Evolutionary conservation across 2,329 filamentous ascomycete genomes (phyloP), one percentile per base, ranked within the genome.

Genomic region (Xylariales sp.): DNA sequence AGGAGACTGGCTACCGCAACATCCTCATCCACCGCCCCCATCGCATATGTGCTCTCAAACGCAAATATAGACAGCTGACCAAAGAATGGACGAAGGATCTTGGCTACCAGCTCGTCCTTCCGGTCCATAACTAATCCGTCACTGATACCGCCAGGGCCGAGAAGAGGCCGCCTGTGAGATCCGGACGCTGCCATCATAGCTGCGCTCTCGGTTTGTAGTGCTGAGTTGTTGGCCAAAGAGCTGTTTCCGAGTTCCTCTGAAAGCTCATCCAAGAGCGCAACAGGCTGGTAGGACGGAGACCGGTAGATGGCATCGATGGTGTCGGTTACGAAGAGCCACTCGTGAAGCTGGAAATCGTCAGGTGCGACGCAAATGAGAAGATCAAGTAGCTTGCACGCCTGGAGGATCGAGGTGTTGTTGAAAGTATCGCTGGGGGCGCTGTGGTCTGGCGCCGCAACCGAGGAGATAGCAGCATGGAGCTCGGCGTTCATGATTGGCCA

Each of bases 261-360:
- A 7, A 95, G 72, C 54, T 93, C 86, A 53, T 97, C 93, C 1
- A 86, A 84, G 4, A 97, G 74, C 3, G 88, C 88, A 3, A 86
- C 69, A 2, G 88, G 76, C 46, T 81, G 75, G 65, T 83, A 84
- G 38, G 72, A 69, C 11, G 79, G 66, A 0, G 88, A 82, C 10
- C 86, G 82, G 63, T 98, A 95, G 24, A 98, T 86, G 1, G 93
- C 90, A 55, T 98, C 93, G 49, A 96, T 90, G 11, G 91, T 97
- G 63, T 98, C 93, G 2, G 89, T 95, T 42, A 98, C 83, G 62
- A 95, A 98, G 4, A 97, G 78, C 93, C 93, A 98, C 68, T 96
- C 88, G 55, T 95, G 85, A n/a, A 97, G 77, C 62, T 97, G 93
- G 65, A 97, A 98, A 60, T 98, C 93, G 52, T 98, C 93, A 0